Evolutionary conservation across 1,139 yeast genomes (phyloP), one percentile per base, ranked within the genome.

Genomic region (Meyerozyma guilliermondii): DNA sequence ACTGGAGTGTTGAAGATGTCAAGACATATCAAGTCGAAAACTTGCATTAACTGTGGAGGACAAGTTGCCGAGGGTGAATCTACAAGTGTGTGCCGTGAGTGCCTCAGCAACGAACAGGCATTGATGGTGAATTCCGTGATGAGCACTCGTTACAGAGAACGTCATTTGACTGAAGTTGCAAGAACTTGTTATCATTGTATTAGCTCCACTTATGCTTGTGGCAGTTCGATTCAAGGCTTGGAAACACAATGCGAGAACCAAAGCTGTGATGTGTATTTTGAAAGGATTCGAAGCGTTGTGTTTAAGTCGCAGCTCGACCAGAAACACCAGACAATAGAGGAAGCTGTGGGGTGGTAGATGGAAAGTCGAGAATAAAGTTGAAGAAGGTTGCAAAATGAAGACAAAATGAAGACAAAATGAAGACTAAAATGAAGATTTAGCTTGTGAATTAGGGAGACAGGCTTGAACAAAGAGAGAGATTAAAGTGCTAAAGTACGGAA

Each of bases 1-100:
- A 37, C 20, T 4, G 41, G 41, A 5, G 33, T 52, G 16, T 45
- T 51, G 39, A 47, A 46, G n/a, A 44, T 50, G 17, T 47, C 53
- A 7, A 41, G 43, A 14, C 48, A 51, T 27, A 48, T 62, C 9
- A 43, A 50, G 17, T 43, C 45, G 27, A 56, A 51, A 37, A 47
- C 59, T 0, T 67, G 73, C 44, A 34, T 62, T 14, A 46, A 50
- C 18, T 66, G 71, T 51, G 66, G 64, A 1, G 43, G 24, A 7
- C 50, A 49, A 35, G 33, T 50, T 22, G 35, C 13, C 8, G 26
- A 34, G 14, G 6, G 7, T 8, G 38, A 34, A 13, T 42, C 44
- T 39, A 42, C 39, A 9, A 33, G 43, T 17, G 36, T 66, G 10
- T 68, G 72, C 46, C 27, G 31, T 1, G 42, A 46, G 1, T 68